These are phyloP conservation scores for Rosa rugosa DNA, from an alignment of 306 rosid species.

Conservation along the genomic window DNA sequence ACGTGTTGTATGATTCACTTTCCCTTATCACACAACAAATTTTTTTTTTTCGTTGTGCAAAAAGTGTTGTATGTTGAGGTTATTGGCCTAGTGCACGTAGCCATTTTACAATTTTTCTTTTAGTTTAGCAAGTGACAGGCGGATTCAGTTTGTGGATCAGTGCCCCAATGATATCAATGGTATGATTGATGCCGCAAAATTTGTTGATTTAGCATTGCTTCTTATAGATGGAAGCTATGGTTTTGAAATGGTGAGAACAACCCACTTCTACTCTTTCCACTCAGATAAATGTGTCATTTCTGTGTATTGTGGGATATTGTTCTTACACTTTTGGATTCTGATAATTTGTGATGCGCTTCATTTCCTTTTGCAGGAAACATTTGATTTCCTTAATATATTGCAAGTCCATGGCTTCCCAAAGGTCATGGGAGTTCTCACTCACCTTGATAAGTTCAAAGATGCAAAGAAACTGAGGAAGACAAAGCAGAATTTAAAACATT, in stretches of 20 bases:
- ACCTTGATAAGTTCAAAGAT: slow-evolving; percentile 86
- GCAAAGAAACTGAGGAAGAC: slow-evolving; percentile 78
- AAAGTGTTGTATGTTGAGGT: too few relatives aligned
- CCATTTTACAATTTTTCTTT: too few relatives aligned
- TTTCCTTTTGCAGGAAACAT: slow-evolving; percentile 46
- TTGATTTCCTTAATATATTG: slow-evolving; percentile 91
- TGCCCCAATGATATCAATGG: slow-evolving; percentile 92
- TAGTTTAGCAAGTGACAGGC: too few relatives aligned
- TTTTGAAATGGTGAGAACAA: slow-evolving; percentile 54
- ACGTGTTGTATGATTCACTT: too few relatives aligned
- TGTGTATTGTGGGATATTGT: too few relatives aligned
- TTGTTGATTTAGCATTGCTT: slow-evolving; percentile 88
- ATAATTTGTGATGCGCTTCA: too few relatives aligned
- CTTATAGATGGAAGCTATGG: slow-evolving; percentile 94
- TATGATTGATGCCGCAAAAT: slow-evolving; percentile 94
- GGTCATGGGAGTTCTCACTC: slow-evolving; percentile 98
- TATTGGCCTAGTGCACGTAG: too few relatives aligned
- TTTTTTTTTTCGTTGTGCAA: too few relatives aligned
- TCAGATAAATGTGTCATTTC: too few relatives aligned
- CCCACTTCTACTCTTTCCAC: too few relatives aligned
- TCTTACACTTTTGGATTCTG: too few relatives aligned
- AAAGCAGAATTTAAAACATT: slow-evolving; percentile 84
- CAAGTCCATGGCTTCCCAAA: slow-evolving; percentile 93
- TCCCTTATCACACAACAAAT: too few relatives aligned
- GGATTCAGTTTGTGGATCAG: slow-evolving; percentile 88